Evolutionary conservation across 371 early-diverging fungal genomes (phyloP), one percentile per base, ranked within the genome.

Genomic region (Saksenaea vasiformis): DNA sequence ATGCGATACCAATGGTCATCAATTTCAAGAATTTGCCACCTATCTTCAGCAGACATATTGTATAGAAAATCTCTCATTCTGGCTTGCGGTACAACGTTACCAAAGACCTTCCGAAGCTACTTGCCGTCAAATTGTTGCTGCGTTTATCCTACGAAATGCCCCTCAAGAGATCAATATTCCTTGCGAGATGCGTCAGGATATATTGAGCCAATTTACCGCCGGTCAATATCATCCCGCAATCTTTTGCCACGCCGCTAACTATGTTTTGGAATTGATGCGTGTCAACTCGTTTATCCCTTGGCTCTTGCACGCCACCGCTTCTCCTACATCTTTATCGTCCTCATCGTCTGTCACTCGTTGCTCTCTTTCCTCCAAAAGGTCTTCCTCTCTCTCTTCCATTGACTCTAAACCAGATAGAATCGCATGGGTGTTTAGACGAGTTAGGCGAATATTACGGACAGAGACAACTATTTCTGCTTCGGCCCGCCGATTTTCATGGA

Each of bases 131-230:
- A 79, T 79, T 2, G 47, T 79, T 0, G 56, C 59, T 27, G 56
- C 62, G 0, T 76, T 70, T 41, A 68, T 79, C 5, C 44, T 72
- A 9, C 65, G 60, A 38, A 72, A 79, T 59, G 70, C 79, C n/a
- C 64, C 73, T 8, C 76, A 76, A 63, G 79, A 79, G 60, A 73
- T 79, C 55, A 79, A 79, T 35, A 76, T 79, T 53, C 79, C 72
- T 2, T 72, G 66, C 35, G 79, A 79, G 43, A 58, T 76, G 31
- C 60, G 76, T 3, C 67, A 73, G 36, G 58, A 67, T 10, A 54
- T 79, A 27, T 53, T 79, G 31, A 39, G 69, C 9, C 60, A 65
- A 19, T 66, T 71, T 39, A 62, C 67, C n/a, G 56, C 59, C n/a
- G 65, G 68, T 14, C 62, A 64, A 24, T 79, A 70, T 60, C 79